Evolutionary conservation across 257 asterid genomes (phyloP), one percentile per base, ranked within the genome.

Genomic region (Solanum neorickii): DNA sequence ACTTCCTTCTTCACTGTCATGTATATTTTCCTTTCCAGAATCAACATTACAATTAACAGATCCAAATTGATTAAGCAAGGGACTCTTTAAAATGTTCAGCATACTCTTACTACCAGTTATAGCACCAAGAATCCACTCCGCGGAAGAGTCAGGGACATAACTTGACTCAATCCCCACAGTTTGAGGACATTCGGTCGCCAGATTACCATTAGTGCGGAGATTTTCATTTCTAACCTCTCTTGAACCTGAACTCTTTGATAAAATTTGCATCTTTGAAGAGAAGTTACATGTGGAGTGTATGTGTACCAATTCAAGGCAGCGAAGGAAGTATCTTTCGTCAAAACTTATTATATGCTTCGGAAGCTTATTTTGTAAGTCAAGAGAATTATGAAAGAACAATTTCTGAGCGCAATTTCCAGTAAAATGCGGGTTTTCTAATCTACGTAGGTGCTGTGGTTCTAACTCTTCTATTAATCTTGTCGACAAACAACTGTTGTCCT

Each of bases 21-120:
- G 72, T 72, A 87, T 73, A 87, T 89, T 69, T 62, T 86, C 86
- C 62, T 70, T 88, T 11, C 90, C 91, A 62, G 60, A 84, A 47
- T 86, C 74, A 44, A 33, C 86, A 25, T 84, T 83, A 47, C 87
- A 62, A 59, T 84, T 80, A 90, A 93, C 78, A 88, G 77, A 39
- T 46, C 94, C 93, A 13, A 88, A 92, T 82, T 87, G 91, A 85
- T 93, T 85, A 86, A 95, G 92, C 46, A 95, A 90, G 9, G 97
- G 95, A 90, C 97, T 96, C 39, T 92, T 94, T 90, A 96, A 88
- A 87, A 96, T 93, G 92, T 95, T 94, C 86, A 92, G 90, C 98
- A 96, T 91, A 88, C 97, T 93, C 91, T 90, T 93, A 90, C 98
- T 92, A 86, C 90, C 88, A 72, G 92, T 90, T 31, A 95, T 87